Evolutionary conservation across 805 yeast species (phyloP).

Genomic region (Saccharomycopsis sp.): DNA sequence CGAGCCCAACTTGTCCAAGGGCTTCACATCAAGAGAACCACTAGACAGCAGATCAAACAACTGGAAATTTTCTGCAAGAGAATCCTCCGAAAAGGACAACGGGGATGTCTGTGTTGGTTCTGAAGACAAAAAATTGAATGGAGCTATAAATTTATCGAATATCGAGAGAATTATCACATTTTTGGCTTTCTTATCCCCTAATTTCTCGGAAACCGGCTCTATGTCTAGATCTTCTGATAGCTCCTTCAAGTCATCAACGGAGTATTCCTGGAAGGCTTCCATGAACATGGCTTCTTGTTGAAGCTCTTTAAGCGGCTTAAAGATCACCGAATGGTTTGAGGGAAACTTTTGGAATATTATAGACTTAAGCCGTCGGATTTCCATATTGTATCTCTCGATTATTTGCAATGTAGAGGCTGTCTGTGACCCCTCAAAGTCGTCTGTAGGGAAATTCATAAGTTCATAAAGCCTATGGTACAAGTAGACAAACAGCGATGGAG

Average conservation of each 20-base stretch:
- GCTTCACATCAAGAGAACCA: slow-evolving; percentile 7
- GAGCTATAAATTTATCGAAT: not conserved
- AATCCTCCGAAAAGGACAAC: not conserved
- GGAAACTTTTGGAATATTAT: slow-evolving; percentile 22
- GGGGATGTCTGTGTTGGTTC: not conserved
- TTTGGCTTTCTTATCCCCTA: not conserved
- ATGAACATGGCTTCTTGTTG: slow-evolving; percentile 17
- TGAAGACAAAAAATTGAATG: not conserved
- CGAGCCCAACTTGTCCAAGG: slow-evolving; percentile 24
- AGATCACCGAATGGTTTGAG: slow-evolving; percentile 20
- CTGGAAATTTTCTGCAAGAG: not conserved
- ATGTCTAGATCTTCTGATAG: slow-evolving; percentile 17
- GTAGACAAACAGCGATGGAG: slow-evolving; percentile 1
- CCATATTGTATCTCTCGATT: slow-evolving; percentile 1
- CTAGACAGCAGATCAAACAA: not conserved
- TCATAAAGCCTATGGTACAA: slow-evolving; percentile 20
- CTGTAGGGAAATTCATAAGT: slow-evolving; percentile 32
- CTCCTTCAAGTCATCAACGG: slow-evolving; percentile 20
- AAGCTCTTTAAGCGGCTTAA: slow-evolving; percentile 19
- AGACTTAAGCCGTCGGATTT: slow-evolving; percentile 21
- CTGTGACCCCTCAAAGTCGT: slow-evolving; percentile 32
- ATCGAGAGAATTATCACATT: not conserved
- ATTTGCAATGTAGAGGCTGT: slow-evolving; percentile 11
- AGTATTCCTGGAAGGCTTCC: slow-evolving; percentile 22
- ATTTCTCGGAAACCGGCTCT: slow-evolving; percentile 5